A percentile compares a stretch with the other conserved stretches of the same genome.
Conservation (phyloP, 371 early-diverging fungal species). For the Saksenaea vasiformis region DNA sequence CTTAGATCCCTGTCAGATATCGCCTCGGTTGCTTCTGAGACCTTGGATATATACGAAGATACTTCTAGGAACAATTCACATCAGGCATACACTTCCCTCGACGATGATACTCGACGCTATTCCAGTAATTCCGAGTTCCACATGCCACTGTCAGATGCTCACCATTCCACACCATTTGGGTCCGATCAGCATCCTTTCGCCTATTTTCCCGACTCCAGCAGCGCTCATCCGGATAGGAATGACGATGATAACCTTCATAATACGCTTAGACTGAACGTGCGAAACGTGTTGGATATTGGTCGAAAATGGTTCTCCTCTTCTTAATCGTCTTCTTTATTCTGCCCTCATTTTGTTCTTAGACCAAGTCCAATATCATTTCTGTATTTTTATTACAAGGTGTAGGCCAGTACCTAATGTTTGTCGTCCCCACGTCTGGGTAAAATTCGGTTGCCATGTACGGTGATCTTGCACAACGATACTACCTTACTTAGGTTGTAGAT, state of each 20-base stretch:
- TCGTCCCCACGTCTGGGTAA: too few species aligned
- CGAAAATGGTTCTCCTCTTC: conserved; percentile 21
- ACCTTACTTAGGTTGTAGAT: too few species aligned
- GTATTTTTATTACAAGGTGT: neutral
- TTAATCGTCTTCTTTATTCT: neutral
- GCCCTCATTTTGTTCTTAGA: neutral
- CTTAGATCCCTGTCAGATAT: conserved; percentile 22
- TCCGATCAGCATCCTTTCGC: conserved; percentile 44
- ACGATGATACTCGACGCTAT: conserved; percentile 18
- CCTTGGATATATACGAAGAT: conserved; percentile 38
- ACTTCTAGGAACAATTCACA: conserved; percentile 2
- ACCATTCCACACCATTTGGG: conserved; percentile 33
- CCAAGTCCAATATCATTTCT: neutral
- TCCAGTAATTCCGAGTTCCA: conserved; percentile 25
- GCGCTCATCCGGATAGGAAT: neutral
- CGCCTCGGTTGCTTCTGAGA: conserved; percentile 43
- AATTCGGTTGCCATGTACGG: too few species aligned
- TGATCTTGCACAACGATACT: too few species aligned
- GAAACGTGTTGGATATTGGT: conserved; percentile 28
- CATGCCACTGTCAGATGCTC: conserved; percentile 18
- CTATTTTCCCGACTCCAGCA: conserved; percentile 24
- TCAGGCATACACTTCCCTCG: neutral
- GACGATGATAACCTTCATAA: conserved; percentile 1
- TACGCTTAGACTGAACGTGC: conserved; percentile 17
- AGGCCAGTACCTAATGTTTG: too few species aligned